Conservation (phyloP, 164 flowering plant genomes). For the Chimonanthus salicifolius region DNA sequence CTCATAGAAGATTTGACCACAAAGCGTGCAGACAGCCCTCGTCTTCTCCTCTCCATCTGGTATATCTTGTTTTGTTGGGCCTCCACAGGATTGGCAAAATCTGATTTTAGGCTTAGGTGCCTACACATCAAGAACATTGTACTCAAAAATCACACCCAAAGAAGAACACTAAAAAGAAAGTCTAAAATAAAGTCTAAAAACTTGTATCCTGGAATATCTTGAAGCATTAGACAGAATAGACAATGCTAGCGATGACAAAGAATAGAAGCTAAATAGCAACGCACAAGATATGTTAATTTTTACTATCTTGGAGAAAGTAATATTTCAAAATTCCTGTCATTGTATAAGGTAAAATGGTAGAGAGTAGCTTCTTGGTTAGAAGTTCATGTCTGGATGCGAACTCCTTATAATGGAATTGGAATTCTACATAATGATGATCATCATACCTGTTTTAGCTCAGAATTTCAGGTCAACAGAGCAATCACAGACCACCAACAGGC, state of each 20-base stretch:
- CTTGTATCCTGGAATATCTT: too few species aligned
- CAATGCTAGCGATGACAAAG: background rate
- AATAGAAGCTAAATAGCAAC: too few species aligned
- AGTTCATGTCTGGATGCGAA: too few species aligned
- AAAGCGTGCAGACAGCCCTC: conserved; percentile 77
- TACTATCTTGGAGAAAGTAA: too few species aligned
- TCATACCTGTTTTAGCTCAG: too few species aligned
- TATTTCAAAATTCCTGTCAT: too few species aligned
- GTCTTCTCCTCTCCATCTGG: conserved; percentile 90
- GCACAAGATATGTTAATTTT: too few species aligned
- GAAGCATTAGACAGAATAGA: background rate
- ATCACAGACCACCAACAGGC: background rate
- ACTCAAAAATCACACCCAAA: too few species aligned
- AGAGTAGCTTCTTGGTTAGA: too few species aligned
- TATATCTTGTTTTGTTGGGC: conserved; percentile 66
- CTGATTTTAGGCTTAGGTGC: conserved; percentile 43
- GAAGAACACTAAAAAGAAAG: too few species aligned
- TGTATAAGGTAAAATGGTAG: too few species aligned
- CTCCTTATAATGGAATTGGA: background rate
- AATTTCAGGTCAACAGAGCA: background rate
- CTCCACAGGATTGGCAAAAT: conserved; percentile 94
- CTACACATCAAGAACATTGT: conserved; percentile 20
- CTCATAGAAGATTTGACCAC: conserved; percentile 73
- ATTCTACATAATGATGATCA: background rate
- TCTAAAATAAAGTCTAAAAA: background rate